Evolutionary conservation across 176 grass and related monocot species (phyloP).

Genomic region (Triticum urartu): DNA sequence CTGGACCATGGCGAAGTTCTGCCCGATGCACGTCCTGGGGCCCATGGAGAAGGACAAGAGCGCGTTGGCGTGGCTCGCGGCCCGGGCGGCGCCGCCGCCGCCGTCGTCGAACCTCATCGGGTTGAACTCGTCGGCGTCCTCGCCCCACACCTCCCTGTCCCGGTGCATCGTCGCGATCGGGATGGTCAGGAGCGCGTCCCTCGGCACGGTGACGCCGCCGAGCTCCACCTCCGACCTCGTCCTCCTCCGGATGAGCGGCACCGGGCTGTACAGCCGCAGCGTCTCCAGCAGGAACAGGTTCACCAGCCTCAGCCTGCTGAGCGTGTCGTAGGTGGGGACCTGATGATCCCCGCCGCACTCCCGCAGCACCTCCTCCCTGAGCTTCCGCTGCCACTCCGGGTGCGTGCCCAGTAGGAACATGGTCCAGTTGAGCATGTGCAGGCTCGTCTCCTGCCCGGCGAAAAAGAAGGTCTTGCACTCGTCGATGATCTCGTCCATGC

Average conservation of each 20-base stretch:
- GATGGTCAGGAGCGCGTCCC: background rate
- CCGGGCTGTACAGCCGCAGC: constrained; percentile 34
- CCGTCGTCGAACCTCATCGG: constrained; percentile 43
- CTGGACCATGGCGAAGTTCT: constrained; percentile 68
- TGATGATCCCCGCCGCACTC: constrained; percentile 27
- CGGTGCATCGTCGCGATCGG: constrained; percentile 42
- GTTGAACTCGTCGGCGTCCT: constrained; percentile 52
- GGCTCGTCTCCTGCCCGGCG: constrained; percentile 56
- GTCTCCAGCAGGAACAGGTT: constrained; percentile 51
- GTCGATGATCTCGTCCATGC: constrained; percentile 59
- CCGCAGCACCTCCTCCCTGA: constrained; percentile 38
- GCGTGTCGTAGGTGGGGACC: constrained; percentile 24
- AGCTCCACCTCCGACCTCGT: background rate
- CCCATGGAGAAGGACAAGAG: constrained; percentile 53
- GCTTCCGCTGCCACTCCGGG: constrained; percentile 48
- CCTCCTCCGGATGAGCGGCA: constrained; percentile 6
- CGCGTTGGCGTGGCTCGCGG: constrained; percentile 27
- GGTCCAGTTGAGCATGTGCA: constrained; percentile 45
- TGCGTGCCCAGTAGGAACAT: constrained; percentile 51
- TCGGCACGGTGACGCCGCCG: constrained; percentile 27
- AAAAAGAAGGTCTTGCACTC: constrained; percentile 83
- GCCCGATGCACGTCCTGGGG: constrained; percentile 54
- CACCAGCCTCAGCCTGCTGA: constrained; percentile 44
- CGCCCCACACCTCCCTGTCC: constrained; percentile 56
- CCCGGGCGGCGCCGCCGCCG: constrained; percentile 1